Percentiles rank a stretch among this genome's conserved stretches.
Evolutionary conservation across 2,329 filamentous ascomycete genomes (phyloP).

Genomic region (Scytalidium lignicola): DNA sequence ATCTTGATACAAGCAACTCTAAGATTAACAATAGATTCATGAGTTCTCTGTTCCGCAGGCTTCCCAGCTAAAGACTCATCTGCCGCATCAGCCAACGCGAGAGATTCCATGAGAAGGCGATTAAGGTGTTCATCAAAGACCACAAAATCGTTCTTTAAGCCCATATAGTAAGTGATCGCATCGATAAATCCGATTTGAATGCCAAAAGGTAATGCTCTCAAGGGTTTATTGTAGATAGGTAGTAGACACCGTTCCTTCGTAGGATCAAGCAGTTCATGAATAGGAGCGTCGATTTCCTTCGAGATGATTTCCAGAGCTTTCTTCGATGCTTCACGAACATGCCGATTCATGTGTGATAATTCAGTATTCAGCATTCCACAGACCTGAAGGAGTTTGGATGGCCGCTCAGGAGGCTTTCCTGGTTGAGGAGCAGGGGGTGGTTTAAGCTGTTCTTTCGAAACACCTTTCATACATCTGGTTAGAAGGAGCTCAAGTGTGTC

Average conservation of each 20-base stretch:
- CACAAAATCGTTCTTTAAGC: constrained; percentile 81
- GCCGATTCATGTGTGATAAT: constrained; percentile 90
- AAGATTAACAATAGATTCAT: constrained; percentile 86
- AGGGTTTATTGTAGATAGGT: constrained; percentile 91
- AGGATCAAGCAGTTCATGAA: constrained; percentile 83
- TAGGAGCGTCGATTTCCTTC: constrained; percentile 68
- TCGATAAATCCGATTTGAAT: constrained; percentile 98
- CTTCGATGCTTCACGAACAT: constrained; percentile 84
- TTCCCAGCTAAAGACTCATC: constrained; percentile 92
- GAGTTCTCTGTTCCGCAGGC: constrained; percentile 89
- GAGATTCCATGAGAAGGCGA: constrained; percentile 83
- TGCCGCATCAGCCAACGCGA: constrained; percentile 89
- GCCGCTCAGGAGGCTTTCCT: constrained; percentile 51
- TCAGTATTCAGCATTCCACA: constrained; percentile 84
- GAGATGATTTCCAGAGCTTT: constrained; percentile 76
- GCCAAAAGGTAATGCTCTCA: constrained; percentile 86
- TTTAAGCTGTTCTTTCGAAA: constrained; percentile 72
- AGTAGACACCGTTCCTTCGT: constrained; percentile 86
- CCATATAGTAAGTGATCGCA: constrained; percentile 91
- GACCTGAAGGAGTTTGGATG: constrained; percentile 65
- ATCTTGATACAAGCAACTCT: constrained; percentile 91
- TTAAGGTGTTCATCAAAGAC: constrained; percentile 90
- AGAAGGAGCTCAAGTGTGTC: constrained; percentile 77
- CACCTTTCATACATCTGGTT: constrained; percentile 69
- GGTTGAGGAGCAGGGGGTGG: constrained; percentile 44